Conservation (phyloP, 352 stramenopile genomes). For the Phytophthora agathidicida region DNA sequence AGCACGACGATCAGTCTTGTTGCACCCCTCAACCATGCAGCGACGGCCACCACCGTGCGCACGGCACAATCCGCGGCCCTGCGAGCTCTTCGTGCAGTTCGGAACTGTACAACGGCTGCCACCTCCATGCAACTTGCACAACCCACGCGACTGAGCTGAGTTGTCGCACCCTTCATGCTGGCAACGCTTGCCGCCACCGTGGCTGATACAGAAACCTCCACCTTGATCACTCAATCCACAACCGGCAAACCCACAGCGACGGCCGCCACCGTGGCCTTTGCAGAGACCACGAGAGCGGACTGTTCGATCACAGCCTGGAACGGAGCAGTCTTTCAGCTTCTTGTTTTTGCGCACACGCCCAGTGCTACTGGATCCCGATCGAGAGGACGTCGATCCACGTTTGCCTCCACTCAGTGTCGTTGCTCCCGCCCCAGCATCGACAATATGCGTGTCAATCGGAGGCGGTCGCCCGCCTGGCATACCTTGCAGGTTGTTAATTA, state of each 20-base stretch:
- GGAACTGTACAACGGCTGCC: conserved; percentile 79
- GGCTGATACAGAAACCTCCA: conserved; percentile 83
- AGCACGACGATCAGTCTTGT: conserved; percentile 81
- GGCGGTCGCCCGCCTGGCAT: conserved; percentile 35
- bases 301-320: conserved; percentile 72
- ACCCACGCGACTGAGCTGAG: conserved; percentile 77
- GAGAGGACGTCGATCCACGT: conserved; percentile 40
- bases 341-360: conserved; percentile 70
- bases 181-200: conserved; percentile 85
- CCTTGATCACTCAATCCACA: conserved; percentile 82
- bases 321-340: conserved; percentile 86
- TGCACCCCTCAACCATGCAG: conserved; percentile 86
- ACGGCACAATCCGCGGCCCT: conserved; percentile 82
- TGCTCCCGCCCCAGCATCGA: conserved; percentile 22
- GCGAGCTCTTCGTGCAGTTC: conserved; percentile 88
- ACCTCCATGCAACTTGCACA: conserved; percentile 85
- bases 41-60: conserved; percentile 82
- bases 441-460: conserved; percentile 57
- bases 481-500: conserved; percentile 30
- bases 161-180: conserved; percentile 79
- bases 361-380: conserved; percentile 47
- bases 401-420: conserved; percentile 41
- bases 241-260: conserved; percentile 69
- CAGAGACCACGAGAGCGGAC: conserved; percentile 82
- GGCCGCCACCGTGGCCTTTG: conserved; percentile 79